A percentile compares a stretch with the other conserved stretches of the same genome.
phyloP scores from a whole-genome alignment of 2,329 filamentous ascomycete species.

The Clarireedia hainanense region DNA sequence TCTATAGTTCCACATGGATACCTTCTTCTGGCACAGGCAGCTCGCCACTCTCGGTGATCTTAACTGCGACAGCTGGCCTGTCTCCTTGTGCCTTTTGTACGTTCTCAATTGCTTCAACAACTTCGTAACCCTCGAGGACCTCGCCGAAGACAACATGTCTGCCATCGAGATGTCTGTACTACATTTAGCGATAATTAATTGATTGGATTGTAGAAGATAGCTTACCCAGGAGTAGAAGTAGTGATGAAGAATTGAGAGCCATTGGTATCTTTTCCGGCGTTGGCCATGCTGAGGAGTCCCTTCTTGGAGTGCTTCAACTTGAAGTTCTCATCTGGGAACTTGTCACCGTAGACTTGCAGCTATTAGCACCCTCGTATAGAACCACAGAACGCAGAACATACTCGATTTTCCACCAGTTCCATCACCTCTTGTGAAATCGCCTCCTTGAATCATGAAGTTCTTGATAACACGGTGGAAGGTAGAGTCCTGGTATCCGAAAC shows the following conservation, averaged over 20 bases:
- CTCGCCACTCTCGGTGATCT: conserved; percentile 78
- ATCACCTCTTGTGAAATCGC: conserved; percentile 78
- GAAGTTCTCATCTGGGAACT: conserved; percentile 89
- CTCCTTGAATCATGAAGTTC: conserved; percentile 86
- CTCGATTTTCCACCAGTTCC: conserved; percentile 81
- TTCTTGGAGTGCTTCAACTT: conserved; percentile 88
- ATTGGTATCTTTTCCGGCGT: conserved; percentile 78
- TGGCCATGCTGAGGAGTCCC: conserved; percentile 78
- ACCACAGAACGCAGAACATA: conserved; percentile 34
- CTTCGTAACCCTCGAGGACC: conserved; percentile 76
- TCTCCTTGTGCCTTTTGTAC: conserved; percentile 57
- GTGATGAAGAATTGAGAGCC: conserved; percentile 91
- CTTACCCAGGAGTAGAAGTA: conserved; percentile 67
- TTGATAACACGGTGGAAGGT: conserved; percentile 87
- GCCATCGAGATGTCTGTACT: conserved; percentile 67
- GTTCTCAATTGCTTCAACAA: conserved; percentile 73
- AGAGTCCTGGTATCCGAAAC: conserved; percentile 74
- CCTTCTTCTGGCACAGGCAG: conserved; percentile 79
- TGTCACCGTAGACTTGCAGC: conserved; percentile 65
- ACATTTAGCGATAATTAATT: conserved; percentile 13
- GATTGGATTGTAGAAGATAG: neutral
- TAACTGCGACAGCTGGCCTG: conserved; percentile 61
- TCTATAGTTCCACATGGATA: conserved; percentile 85
- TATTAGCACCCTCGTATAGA: conserved; percentile 14
- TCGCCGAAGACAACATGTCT: conserved; percentile 84